Conservation (phyloP, 495 filamentous ascomycete genomes). For the Chaetomium tenue region DNA sequence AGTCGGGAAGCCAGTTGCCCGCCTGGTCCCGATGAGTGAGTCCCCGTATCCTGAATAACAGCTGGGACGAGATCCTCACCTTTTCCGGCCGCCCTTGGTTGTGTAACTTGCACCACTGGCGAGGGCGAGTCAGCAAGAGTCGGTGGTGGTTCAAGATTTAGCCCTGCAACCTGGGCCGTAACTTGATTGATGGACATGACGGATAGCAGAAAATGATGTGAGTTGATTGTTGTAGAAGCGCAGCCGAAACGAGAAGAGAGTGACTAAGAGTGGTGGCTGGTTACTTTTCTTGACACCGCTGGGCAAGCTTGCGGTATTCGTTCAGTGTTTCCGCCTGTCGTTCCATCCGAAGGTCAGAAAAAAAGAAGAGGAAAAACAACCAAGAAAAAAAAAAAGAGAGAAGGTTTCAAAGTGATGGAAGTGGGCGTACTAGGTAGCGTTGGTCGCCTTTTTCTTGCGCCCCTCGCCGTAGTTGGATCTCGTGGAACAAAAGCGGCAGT, state of each 20-base stretch:
- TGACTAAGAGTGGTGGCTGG: not conserved
- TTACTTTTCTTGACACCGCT: conserved; percentile 3
- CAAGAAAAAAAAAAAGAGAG: not conserved
- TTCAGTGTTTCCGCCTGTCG: not conserved
- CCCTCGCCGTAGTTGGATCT: not conserved
- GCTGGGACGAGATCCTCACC: not conserved
- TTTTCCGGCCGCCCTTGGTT: not conserved
- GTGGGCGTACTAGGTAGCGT: not conserved
- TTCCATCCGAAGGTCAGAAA: not conserved
- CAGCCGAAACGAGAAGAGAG: not conserved
- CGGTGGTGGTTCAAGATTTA: not conserved
- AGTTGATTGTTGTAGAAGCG: not conserved
- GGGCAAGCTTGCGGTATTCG: not conserved
- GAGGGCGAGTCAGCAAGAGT: conserved; percentile 9
- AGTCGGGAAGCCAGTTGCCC: conserved; percentile 31
- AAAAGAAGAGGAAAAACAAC: not conserved
- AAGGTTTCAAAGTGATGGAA: not conserved
- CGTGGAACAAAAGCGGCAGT: not conserved
- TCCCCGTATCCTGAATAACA: not conserved
- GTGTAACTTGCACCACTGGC: conserved; percentile 6
- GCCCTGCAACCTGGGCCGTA: not conserved
- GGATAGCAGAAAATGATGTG: not conserved
- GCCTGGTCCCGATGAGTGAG: not conserved
- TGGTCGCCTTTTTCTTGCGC: not conserved
- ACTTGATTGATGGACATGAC: conserved; percentile 11